Evolutionary conservation across 1,284 basidiomycete species (phyloP).

Genomic region (Puccinia coronata): DNA sequence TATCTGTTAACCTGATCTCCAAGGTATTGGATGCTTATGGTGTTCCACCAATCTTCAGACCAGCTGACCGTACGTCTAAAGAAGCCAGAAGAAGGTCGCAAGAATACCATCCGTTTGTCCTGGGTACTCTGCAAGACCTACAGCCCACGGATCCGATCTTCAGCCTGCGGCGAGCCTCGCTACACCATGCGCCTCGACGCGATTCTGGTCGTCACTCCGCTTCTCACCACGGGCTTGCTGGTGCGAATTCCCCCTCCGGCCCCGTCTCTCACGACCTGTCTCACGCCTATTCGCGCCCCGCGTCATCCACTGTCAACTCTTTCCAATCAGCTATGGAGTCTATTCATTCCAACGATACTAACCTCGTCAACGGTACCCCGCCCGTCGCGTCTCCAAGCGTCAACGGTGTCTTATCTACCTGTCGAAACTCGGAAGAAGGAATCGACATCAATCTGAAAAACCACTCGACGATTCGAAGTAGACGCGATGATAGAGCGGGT

Average conservation of each 20-base stretch:
- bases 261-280: not conserved
- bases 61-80: conserved; percentile 66
- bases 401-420: conserved; percentile 64
- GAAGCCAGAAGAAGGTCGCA: conserved; percentile 81
- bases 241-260: conserved; percentile 15
- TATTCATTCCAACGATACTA: conserved; percentile 82
- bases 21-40: conserved; percentile 81
- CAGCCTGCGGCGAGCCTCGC: conserved; percentile 64
- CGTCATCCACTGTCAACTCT: not conserved
- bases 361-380: conserved; percentile 65
- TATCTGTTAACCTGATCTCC: conserved; percentile 72
- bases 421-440: conserved; percentile 77
- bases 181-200: conserved; percentile 51
- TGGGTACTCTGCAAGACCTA: conserved; percentile 74
- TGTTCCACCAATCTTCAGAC: conserved; percentile 71
- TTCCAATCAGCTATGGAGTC: conserved; percentile 67
- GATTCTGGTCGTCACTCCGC: conserved; percentile 49
- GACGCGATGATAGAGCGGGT: conserved; percentile 62
- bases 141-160: conserved; percentile 81
- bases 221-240: conserved; percentile 49
- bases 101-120: conserved; percentile 70
- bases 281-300: conserved; percentile 61
- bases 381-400: not conserved
- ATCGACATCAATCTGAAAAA: conserved; percentile 82
- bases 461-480: conserved; percentile 77